Percentiles rank a stretch among this genome's conserved stretches.
phyloP scores from a whole-genome alignment of 2,329 filamentous ascomycete species.

The Fusarium anthophilum region DNA sequence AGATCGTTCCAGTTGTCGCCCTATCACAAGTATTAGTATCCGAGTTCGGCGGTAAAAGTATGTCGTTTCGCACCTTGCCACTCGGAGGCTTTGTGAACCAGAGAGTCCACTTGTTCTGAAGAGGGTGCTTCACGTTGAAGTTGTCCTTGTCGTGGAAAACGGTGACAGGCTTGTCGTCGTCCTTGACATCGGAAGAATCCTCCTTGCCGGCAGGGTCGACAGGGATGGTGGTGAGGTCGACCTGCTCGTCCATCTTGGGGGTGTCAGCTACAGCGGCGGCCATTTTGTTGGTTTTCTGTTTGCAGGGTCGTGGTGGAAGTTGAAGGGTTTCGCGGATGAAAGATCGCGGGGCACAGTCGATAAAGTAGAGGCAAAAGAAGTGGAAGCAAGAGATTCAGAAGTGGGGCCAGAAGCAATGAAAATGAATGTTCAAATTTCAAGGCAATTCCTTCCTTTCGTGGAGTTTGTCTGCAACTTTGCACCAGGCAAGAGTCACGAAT shows the following conservation, averaged over 20 bases:
- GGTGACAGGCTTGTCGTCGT: conserved; percentile 75
- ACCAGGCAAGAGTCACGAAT: conserved; percentile 50
- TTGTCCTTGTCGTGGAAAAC: conserved; percentile 99
- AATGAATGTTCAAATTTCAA: conserved; percentile 32
- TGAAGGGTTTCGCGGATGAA: conserved; percentile 23
- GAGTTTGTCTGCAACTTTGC: conserved; percentile 46
- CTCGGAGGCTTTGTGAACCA: conserved; percentile 99
- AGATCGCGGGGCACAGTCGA: conserved; percentile 45
- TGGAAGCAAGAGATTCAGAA: conserved; percentile 32
- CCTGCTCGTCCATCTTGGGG: conserved; percentile 60
- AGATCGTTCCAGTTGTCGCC: conserved; percentile 99
- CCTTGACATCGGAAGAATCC: conserved; percentile 59
- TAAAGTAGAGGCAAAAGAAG: conserved; percentile 30
- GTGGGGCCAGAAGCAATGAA: conserved; percentile 31
- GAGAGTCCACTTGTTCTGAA: conserved; percentile 97
- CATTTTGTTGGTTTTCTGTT: conserved; percentile 45
- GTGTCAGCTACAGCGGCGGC: conserved; percentile 48
- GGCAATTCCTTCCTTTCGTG: conserved; percentile 41
- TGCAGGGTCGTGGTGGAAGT: conserved; percentile 9
- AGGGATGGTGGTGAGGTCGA: conserved; percentile 74
- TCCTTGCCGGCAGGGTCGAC: conserved; percentile 71
- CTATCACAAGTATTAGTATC: conserved; percentile 56
- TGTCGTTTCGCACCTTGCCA: conserved; percentile 75
- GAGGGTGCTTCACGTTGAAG: conserved; percentile 99
- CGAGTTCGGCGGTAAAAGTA: not conserved